phyloP scores from a whole-genome alignment of 495 filamentous ascomycete genomes.

The Trichoderma gamsii region DNA sequence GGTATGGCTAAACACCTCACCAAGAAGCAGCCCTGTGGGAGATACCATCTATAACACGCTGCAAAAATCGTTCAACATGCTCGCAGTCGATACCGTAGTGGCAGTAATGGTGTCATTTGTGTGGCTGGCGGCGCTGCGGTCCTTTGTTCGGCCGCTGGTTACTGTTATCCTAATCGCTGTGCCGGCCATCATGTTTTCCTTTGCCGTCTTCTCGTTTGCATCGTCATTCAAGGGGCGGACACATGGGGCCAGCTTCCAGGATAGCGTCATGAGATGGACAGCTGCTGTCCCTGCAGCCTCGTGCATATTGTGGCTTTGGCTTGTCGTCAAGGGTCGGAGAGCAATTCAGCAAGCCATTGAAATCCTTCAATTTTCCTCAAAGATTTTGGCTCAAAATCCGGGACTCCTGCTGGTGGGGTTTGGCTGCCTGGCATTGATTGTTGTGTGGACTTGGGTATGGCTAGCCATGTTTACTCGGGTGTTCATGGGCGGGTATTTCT shows the following conservation, averaged over 20 bases:
- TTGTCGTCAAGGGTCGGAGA: slow-evolving; percentile 70
- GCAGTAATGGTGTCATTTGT: slow-evolving; percentile 78
- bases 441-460: slow-evolving; percentile 93
- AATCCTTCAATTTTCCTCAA: slow-evolving; percentile 85
- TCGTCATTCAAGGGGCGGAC: slow-evolving; percentile 74
- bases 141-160: slow-evolving; percentile 76
- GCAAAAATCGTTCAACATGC: slow-evolving; percentile 76
- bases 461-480: slow-evolving; percentile 93
- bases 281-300: slow-evolving; percentile 69
- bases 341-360: slow-evolving; percentile 72
- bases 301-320: slow-evolving; percentile 72
- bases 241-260: slow-evolving; percentile 69
- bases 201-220: slow-evolving; percentile 85
- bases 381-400: slow-evolving; percentile 78
- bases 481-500: slow-evolving; percentile 79
- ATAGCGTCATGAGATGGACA: slow-evolving; percentile 82
- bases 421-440: slow-evolving; percentile 63
- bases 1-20: slow-evolving; percentile 77
- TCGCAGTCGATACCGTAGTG: slow-evolving; percentile 87
- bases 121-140: slow-evolving; percentile 83
- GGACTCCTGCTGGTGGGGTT: slow-evolving; percentile 78
- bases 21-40: slow-evolving; percentile 52
- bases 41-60: slow-evolving; percentile 93
- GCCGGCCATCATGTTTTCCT: slow-evolving; percentile 75
- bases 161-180: slow-evolving; percentile 74